Evolutionary conservation across 2,329 filamentous ascomycete genomes (phyloP).

Genomic region (Scedosporium boydii): DNA sequence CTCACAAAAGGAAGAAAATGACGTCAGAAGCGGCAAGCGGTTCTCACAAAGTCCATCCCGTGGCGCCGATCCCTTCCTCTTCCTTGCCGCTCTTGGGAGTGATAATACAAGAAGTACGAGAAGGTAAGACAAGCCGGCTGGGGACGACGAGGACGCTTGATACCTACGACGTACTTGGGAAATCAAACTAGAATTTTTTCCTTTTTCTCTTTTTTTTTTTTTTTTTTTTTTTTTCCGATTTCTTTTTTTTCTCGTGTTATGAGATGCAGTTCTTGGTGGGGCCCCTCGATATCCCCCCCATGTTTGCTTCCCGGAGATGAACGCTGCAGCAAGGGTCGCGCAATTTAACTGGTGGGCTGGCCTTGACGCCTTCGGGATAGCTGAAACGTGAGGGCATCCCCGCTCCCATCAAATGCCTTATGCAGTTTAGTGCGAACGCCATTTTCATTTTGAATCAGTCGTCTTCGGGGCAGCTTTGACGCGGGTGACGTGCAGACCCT

Average conservation of each 20-base stretch:
- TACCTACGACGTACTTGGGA: too few species aligned
- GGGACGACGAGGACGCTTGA: too few species aligned
- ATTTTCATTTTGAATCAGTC: neutral
- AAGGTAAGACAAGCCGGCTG: too few species aligned
- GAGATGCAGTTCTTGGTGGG: neutral
- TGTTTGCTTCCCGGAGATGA: neutral
- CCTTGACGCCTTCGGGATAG: neutral
- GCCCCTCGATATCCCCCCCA: neutral
- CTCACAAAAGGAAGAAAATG: too few species aligned
- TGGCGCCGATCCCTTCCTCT: too few species aligned
- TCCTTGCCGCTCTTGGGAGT: too few species aligned
- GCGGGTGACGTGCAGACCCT: neutral
- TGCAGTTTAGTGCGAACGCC: neutral
- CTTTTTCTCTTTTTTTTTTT: too few species aligned
- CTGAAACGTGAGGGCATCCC: slow-evolving; percentile 1
- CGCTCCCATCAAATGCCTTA: neutral
- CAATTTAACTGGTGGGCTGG: neutral
- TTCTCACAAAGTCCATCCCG: too few species aligned
- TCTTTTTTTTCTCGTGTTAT: neutral
- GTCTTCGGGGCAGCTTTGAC: neutral
- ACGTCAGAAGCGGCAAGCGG: too few species aligned
- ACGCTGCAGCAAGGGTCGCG: neutral
- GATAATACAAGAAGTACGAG: too few species aligned
- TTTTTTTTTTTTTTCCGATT: too few species aligned
- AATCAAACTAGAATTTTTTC: too few species aligned